These are phyloP conservation scores for Cladorrhinum samala DNA, from an alignment of 495 filamentous ascomycete species.

Conservation along the genomic window DNA sequence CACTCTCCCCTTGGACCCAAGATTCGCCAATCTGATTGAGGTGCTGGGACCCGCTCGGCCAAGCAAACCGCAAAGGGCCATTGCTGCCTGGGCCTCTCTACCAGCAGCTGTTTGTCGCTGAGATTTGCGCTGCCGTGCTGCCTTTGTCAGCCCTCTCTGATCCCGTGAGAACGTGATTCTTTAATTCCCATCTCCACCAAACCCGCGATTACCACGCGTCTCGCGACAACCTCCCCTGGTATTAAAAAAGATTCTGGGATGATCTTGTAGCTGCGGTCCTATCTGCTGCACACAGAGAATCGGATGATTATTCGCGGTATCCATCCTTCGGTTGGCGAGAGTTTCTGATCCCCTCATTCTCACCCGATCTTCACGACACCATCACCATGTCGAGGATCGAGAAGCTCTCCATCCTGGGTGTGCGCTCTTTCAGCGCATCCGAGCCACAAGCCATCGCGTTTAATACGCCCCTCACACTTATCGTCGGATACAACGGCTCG, in stretches of 20 bases:
- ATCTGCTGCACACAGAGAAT: not conserved
- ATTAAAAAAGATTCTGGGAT: not conserved
- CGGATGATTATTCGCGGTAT: not conserved
- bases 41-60: too few relatives aligned
- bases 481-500: slow-evolving; percentile 94
- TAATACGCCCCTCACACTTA: slow-evolving; percentile 82
- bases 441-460: slow-evolving; percentile 80
- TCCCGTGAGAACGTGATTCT: slow-evolving; percentile 5
- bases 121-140: not conserved
- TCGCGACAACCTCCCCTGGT: not conserved
- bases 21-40: too few relatives aligned
- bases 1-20: too few relatives aligned
- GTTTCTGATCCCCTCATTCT: not conserved
- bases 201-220: slow-evolving; percentile 6
- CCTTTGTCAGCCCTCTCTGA: not conserved
- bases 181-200: not conserved
- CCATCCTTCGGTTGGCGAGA: not conserved
- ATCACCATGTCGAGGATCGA: slow-evolving; percentile 68
- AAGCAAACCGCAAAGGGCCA: too few relatives aligned
- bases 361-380: not conserved
- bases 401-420: slow-evolving; percentile 76
- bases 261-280: too few relatives aligned
- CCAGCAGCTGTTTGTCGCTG: too few relatives aligned
- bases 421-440: slow-evolving; percentile 85
- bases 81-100: too few relatives aligned